Conservation (phyloP, 345 rosid genomes). For the Passiflora organensis region DNA sequence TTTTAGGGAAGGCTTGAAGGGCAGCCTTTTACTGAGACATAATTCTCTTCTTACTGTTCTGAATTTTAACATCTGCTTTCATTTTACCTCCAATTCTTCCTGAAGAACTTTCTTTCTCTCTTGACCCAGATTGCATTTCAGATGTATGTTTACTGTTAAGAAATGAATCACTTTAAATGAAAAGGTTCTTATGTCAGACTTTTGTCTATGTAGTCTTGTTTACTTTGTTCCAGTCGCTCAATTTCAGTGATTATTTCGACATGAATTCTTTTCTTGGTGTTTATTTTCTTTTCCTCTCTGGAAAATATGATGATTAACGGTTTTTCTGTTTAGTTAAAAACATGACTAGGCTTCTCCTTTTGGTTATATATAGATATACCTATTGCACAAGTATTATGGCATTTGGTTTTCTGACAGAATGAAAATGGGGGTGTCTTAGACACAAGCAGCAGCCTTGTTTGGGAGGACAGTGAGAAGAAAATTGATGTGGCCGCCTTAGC, state of each 20-base stretch:
- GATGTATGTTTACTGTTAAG: too few species aligned
- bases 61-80: too few species aligned
- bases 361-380: too few species aligned
- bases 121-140: too few species aligned
- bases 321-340: background rate
- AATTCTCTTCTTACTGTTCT: too few species aligned
- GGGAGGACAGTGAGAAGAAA: constrained; percentile 79
- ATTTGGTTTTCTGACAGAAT: constrained; percentile 20
- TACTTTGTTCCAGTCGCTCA: background rate
- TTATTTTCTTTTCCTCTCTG: background rate
- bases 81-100: too few species aligned
- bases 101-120: too few species aligned
- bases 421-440: constrained; percentile 21
- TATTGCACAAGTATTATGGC: too few species aligned
- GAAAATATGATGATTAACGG: background rate
- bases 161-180: too few species aligned
- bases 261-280: background rate
- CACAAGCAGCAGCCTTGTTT: constrained; percentile 33
- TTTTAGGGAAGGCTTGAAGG: background rate
- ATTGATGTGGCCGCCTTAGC: constrained; percentile 73
- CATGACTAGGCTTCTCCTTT: constrained; percentile 1
- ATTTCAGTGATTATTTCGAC: background rate
- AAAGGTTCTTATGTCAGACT: background rate
- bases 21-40: background rate
- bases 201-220: background rate